Conservation (phyloP, 768 basidiomycete genomes). For the Mycena maculata region DNA sequence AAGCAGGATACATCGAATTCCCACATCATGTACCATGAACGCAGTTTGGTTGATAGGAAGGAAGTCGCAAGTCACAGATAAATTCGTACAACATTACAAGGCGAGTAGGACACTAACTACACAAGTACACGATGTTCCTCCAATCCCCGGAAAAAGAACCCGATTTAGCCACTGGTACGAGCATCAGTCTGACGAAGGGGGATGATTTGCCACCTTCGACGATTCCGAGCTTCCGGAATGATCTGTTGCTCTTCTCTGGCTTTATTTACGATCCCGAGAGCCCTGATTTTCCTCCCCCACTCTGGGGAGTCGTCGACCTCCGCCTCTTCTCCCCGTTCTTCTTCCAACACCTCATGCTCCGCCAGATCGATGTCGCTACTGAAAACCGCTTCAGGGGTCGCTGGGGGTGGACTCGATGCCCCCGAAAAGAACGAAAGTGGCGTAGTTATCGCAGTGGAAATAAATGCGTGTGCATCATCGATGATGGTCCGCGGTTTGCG, state of each 20-base stretch:
- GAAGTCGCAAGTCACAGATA: too few relatives aligned
- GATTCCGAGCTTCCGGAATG: slow-evolving; percentile 46
- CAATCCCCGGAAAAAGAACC: not conserved
- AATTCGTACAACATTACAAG: not conserved
- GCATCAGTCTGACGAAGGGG: slow-evolving; percentile 50
- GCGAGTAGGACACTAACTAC: not conserved
- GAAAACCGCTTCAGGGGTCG: slow-evolving; percentile 77
- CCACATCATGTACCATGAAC: too few relatives aligned
- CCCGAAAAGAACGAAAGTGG: slow-evolving; percentile 69
- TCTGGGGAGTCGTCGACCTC: slow-evolving; percentile 83
- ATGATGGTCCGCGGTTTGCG: slow-evolving; percentile 76
- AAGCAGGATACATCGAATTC: too few relatives aligned
- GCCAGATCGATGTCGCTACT: slow-evolving; percentile 74
- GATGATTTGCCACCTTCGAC: slow-evolving; percentile 61
- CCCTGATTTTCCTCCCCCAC: slow-evolving; percentile 62
- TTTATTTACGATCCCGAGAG: slow-evolving; percentile 62
- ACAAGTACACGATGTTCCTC: slow-evolving; percentile 8
- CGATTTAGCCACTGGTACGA: slow-evolving; percentile 21
- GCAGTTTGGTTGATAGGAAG: too few relatives aligned
- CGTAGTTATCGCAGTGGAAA: slow-evolving; percentile 68
- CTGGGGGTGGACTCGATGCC: slow-evolving; percentile 46
- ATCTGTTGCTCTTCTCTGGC: slow-evolving; percentile 41
- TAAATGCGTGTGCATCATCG: slow-evolving; percentile 75
- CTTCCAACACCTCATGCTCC: slow-evolving; percentile 84
- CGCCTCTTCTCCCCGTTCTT: slow-evolving; percentile 81